Percentiles rank a stretch among this genome's conserved stretches.
Evolutionary conservation across 1,284 basidiomycete genomes (phyloP).

Genomic region (Mycena citricolor): DNA sequence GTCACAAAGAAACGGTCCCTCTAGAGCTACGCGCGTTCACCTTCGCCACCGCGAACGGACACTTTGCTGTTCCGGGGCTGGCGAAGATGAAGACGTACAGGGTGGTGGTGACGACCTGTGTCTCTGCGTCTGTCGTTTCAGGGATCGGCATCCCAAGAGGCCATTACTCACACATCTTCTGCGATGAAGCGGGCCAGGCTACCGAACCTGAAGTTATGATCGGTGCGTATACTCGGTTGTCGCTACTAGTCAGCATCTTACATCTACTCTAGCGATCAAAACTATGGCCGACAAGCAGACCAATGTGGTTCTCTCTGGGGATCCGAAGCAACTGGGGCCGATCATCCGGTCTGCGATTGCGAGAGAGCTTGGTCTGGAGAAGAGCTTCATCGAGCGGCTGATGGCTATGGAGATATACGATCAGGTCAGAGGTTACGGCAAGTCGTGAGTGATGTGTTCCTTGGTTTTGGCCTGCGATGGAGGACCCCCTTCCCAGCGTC

Average conservation of each 20-base stretch:
- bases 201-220: constrained; percentile 63
- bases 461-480: constrained; percentile 12
- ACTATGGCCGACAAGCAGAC: constrained; percentile 51
- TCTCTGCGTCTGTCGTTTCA: constrained; percentile 55
- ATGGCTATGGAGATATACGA: constrained; percentile 52
- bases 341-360: constrained; percentile 55
- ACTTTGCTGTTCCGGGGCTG: constrained; percentile 48
- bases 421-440: constrained; percentile 29
- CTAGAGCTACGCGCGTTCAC: constrained; percentile 44
- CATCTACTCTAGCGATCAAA: constrained; percentile 53
- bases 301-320: constrained; percentile 59
- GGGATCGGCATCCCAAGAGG: constrained; percentile 57
- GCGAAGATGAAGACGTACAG: constrained; percentile 44
- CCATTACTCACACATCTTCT: constrained; percentile 63
- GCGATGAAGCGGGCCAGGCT: constrained; percentile 68
- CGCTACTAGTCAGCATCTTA: no score
- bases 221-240: no score
- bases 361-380: constrained; percentile 48
- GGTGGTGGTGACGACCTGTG: constrained; percentile 61
- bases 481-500: constrained; percentile 32
- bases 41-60: constrained; percentile 36
- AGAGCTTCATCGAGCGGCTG: constrained; percentile 57
- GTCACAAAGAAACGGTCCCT: constrained; percentile 44
- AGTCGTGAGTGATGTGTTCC: no score
- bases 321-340: constrained; percentile 63